Percentiles rank a stretch among this genome's conserved stretches.
Evolutionary conservation across 371 early-diverging fungal genomes (phyloP).

Genomic region (Apophysomyces elegans): DNA sequence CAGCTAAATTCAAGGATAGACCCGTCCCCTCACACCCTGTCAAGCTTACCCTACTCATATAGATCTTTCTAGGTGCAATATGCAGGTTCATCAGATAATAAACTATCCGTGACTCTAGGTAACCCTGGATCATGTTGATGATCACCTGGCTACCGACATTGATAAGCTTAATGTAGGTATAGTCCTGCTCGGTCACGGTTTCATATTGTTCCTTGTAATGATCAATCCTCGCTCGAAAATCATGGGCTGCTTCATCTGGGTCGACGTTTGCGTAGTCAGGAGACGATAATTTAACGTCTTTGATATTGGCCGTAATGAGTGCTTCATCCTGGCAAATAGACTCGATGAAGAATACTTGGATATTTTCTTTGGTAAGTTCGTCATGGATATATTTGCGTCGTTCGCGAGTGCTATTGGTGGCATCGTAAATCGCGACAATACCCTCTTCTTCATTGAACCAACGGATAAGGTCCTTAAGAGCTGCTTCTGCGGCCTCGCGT

Average conservation of each 20-base stretch:
- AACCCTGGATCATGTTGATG: conserved; percentile 91
- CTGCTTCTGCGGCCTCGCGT: conserved; percentile 80
- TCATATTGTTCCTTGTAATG: conserved; percentile 94
- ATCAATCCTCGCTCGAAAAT: conserved; percentile 83
- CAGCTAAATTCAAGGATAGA: background rate
- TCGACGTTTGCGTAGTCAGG: conserved; percentile 90
- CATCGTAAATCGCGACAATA: conserved; percentile 94
- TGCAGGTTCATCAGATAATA: conserved; percentile 98
- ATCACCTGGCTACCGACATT: conserved; percentile 92
- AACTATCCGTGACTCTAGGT: conserved; percentile 92
- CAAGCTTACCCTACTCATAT: conserved; percentile 74
- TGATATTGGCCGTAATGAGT: conserved; percentile 87
- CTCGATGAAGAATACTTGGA: conserved; percentile 95
- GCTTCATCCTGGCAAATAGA: conserved; percentile 91
- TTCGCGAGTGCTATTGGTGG: conserved; percentile 92
- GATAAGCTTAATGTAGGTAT: conserved; percentile 90
- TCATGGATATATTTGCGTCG: conserved; percentile 79
- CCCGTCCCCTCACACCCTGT: background rate
- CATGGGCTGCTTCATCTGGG: conserved; percentile 70
- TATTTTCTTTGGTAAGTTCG: conserved; percentile 64
- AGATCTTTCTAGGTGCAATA: conserved; percentile 91
- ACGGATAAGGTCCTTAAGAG: conserved; percentile 87
- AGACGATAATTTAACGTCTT: conserved; percentile 91
- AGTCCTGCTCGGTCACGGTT: conserved; percentile 76
- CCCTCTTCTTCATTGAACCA: conserved; percentile 87